phyloP scores from a whole-genome alignment of 1,139 yeast species.

The Diutina mesorugosa region DNA sequence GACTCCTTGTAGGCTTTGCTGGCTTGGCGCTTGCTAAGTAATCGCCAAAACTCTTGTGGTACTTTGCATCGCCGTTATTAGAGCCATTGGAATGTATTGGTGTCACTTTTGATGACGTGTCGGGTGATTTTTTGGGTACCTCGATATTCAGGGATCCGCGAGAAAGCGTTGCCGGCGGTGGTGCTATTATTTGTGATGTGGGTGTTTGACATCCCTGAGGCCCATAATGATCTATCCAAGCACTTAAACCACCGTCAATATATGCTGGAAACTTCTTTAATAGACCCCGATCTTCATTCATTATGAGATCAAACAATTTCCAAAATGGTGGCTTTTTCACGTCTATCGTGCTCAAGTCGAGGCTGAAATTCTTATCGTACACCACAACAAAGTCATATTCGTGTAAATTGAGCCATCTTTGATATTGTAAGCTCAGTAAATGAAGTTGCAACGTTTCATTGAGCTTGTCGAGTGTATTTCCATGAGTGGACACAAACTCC shows the following conservation, averaged over 20 bases:
- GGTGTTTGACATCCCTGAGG: neutral
- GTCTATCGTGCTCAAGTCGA: neutral
- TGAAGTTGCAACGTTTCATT: conserved; percentile 42
- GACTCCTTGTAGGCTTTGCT: neutral
- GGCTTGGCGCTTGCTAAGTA: neutral
- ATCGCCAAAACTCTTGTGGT: neutral
- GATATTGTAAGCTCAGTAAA: conserved; percentile 41
- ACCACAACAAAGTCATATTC: conserved; percentile 49
- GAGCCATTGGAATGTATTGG: neutral
- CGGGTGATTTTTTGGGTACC: neutral
- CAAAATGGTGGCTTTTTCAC: neutral
- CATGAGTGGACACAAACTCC: neutral
- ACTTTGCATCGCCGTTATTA: neutral
- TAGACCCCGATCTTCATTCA: neutral
- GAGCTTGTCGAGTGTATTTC: conserved; percentile 41
- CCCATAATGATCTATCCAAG: neutral
- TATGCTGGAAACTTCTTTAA: neutral
- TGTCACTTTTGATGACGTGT: conserved; percentile 3
- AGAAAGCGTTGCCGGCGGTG: neutral
- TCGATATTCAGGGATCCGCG: neutral
- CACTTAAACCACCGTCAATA: neutral
- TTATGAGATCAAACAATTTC: neutral
- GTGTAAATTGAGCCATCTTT: conserved; percentile 36
- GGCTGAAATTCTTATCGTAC: conserved; percentile 15
- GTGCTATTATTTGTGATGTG: neutral